Percentiles rank a stretch among this genome's conserved stretches.
phyloP scores from a whole-genome alignment of 306 rosid species.

The Purshia tridentata region DNA sequence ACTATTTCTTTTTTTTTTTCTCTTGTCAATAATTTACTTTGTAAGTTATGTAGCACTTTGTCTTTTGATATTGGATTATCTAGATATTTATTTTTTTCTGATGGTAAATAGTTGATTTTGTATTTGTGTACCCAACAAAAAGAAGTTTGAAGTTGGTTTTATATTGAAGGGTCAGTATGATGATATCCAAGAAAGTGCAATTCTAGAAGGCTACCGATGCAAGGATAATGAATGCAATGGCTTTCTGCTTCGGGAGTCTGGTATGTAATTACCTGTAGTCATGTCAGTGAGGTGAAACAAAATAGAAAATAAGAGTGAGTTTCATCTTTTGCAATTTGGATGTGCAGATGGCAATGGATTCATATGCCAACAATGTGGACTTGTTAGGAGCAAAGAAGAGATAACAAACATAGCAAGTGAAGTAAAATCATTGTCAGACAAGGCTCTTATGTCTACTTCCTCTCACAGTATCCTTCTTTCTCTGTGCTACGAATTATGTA shows the following conservation, averaged over 20 bases:
- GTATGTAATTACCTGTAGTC: slow-evolving; percentile 43
- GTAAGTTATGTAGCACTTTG: slow-evolving; percentile 5
- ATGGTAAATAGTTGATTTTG: slow-evolving; percentile 38
- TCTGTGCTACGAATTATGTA: slow-evolving; percentile 20
- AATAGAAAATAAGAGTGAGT: not conserved
- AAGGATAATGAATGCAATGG: slow-evolving; percentile 65
- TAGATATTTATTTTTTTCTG: not conserved
- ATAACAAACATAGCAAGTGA: slow-evolving; percentile 55
- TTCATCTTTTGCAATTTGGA: slow-evolving; percentile 9
- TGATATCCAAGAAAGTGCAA: slow-evolving; percentile 74
- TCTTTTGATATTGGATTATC: slow-evolving; percentile 18
- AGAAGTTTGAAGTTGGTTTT: slow-evolving; percentile 29
- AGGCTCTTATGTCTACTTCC: slow-evolving; percentile 41
- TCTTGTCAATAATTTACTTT: not conserved
- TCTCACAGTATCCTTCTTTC: slow-evolving; percentile 62
- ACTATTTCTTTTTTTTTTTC: slow-evolving; percentile 10
- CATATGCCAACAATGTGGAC: slow-evolving; percentile 74
- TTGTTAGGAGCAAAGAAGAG: slow-evolving; percentile 65
- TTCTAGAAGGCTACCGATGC: slow-evolving; percentile 84
- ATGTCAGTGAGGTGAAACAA: not conserved
- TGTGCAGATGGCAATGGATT: slow-evolving; percentile 66
- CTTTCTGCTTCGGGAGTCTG: slow-evolving; percentile 69
- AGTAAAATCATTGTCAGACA: slow-evolving; percentile 54
- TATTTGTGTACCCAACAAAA: slow-evolving; percentile 1
- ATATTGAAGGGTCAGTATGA: slow-evolving; percentile 64